Evolutionary conservation across 495 filamentous ascomycete genomes (phyloP), one percentile per base, ranked within the genome.

Genomic region (Margaritispora aquatica): DNA sequence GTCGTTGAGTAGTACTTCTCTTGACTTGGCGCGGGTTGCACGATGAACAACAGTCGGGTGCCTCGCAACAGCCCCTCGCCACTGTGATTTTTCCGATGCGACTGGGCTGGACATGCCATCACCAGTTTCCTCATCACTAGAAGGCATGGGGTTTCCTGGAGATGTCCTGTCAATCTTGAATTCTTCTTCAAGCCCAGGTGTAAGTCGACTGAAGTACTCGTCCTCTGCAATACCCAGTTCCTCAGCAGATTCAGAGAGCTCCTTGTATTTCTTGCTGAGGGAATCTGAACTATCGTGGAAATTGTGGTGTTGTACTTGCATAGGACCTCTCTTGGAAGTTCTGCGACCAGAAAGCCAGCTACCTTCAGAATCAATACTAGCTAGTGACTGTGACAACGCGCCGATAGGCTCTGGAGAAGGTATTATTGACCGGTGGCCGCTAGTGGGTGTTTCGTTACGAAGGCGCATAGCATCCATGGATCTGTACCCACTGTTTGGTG

Each of bases 311-410:
- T 66, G 54, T 64, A 69, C 9, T 55, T 59, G 66, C 47, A 51
- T 24, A 27, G 62, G 70, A 3, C 51, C 71, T 61, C 48, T 69
- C 69, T 26, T 78, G 71, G 38, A 77, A 70, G 54, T 75, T 68
- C 67, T 70, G 17, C 75, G 68, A 13, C 92, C 90, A 1, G 89
- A 90, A 61, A 97, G 86, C 92, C 92, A 97, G 0, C 91, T 96
- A 1, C 83, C 92, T 73, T 97, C 92, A 0, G 89, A 93, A 66
- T 95, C 92, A 58, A 97, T 69, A 13, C 66, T 69, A 47, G 66
- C 66, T n/a, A 65, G 59, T 22, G 62, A 65, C 61, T 85, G 83
- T 20, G 86, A 87, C 41, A 89, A 71, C 9, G 80, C 68, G 5
- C 77, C 71, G 58, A 76, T 72, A 13, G 66, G 62, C 20, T 70